Evolutionary conservation across 2,329 filamentous ascomycete species (phyloP).

Genomic region (Rutstroemia sydowiana): DNA sequence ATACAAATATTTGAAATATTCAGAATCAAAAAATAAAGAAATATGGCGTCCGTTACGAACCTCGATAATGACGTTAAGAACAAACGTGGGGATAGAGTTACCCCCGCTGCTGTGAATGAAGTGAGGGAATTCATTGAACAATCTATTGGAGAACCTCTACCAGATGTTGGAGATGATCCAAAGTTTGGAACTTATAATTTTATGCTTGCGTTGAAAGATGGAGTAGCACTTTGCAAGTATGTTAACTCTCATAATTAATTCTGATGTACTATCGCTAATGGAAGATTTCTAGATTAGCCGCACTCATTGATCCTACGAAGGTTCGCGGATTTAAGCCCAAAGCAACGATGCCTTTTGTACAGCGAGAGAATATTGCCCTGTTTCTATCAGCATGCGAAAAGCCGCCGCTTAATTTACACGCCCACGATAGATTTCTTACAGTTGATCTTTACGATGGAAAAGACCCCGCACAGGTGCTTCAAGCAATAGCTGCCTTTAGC

Average conservation of each 20-base stretch:
- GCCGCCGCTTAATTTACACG: constrained; percentile 76
- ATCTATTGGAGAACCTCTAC: constrained; percentile 64
- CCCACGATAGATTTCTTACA: constrained; percentile 93
- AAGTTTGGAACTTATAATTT: constrained; percentile 42
- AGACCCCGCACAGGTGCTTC: constrained; percentile 90
- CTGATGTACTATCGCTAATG: constrained; percentile 10
- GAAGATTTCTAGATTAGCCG: constrained; percentile 54
- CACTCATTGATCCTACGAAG: constrained; percentile 66
- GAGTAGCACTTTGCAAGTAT: constrained; percentile 86
- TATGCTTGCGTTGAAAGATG: constrained; percentile 81
- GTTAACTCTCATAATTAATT: constrained; percentile 24
- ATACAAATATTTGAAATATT: too few relatives aligned
- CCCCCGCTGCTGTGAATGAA: constrained; percentile 81
- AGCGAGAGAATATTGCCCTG: constrained; percentile 99
- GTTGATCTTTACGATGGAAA: constrained; percentile 95
- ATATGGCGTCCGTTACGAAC: constrained; percentile 88
- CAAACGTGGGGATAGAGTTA: constrained; percentile 88
- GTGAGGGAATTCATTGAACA: constrained; percentile 80
- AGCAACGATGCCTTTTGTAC: constrained; percentile 93
- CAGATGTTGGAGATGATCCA: constrained; percentile 42
- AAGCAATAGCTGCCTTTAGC: constrained; percentile 88
- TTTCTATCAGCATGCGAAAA: constrained; percentile 85
- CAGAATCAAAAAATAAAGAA: too few relatives aligned
- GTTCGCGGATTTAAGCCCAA: constrained; percentile 78
- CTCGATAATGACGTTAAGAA: constrained; percentile 93